A percentile compares a stretch with the other conserved stretches of the same genome.
Evolutionary conservation across 2,329 filamentous ascomycete genomes (phyloP).

Genomic region (Onygenales sp.): DNA sequence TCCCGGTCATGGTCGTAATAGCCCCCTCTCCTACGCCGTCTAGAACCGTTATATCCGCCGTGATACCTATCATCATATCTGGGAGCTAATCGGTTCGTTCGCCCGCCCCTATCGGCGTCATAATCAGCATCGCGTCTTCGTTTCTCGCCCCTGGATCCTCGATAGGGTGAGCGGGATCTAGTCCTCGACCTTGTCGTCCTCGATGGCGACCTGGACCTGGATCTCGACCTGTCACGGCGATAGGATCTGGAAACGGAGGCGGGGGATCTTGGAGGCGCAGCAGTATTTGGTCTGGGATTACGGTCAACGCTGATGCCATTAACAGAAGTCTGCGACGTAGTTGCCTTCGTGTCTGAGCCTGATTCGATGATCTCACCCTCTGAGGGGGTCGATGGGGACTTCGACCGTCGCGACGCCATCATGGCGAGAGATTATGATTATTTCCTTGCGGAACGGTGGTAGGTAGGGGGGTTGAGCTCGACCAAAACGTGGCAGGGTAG

Average conservation of each 20-base stretch:
- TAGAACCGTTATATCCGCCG: conserved; percentile 19
- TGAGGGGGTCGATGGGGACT: conserved; percentile 58
- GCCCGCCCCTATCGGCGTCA: conserved; percentile 25
- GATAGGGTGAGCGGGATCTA: conserved; percentile 33
- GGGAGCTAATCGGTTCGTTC: conserved; percentile 24
- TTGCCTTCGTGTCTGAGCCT: conserved; percentile 70
- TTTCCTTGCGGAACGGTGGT: neutral
- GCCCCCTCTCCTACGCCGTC: neutral
- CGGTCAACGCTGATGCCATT: conserved; percentile 84
- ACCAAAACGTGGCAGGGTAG: conserved; percentile 7
- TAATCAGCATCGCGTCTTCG: conserved; percentile 31
- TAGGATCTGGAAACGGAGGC: conserved; percentile 48
- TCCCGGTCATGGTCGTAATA: conserved; percentile 45
- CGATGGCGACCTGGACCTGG: conserved; percentile 35
- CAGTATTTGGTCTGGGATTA: conserved; percentile 65
- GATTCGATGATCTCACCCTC: conserved; percentile 81
- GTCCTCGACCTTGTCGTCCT: conserved; percentile 22
- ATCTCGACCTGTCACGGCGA: conserved; percentile 49
- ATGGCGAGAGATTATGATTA: conserved; percentile 11
- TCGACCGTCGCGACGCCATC: conserved; percentile 41
- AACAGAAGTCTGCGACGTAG: conserved; percentile 64
- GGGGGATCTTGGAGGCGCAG: conserved; percentile 38
- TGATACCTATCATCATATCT: conserved; percentile 30
- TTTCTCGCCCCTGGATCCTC: conserved; percentile 31
- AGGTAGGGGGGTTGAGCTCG: neutral